Evolutionary conservation across 1,284 basidiomycete genomes (phyloP), one percentile per base, ranked within the genome.

Genomic region (Ustilago cynodontis): DNA sequence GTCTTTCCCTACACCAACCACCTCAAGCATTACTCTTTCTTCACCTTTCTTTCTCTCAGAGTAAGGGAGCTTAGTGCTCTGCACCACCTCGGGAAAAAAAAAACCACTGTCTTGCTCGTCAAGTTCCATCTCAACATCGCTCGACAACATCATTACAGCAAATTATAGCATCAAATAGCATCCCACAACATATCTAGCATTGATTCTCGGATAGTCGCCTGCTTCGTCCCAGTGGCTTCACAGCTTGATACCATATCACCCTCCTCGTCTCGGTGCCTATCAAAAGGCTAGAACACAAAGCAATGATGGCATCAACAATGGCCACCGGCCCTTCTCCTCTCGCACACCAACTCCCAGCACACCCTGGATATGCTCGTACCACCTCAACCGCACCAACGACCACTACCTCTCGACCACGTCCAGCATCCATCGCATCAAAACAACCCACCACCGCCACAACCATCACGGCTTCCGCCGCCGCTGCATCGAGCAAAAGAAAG

Each of bases 241-340:
- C 18, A 41, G 31, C 31, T 41, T 16, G 13, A 41, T 18, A 41
- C 13, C 37, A 33, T n/a, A n/a, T n/a, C n/a, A n/a, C n/a, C n/a
- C 31, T 33, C 31, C 11, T 33, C 31, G 31, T 33, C 31, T 33
- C 31, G 11, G 31, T 33, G 31, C 11, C 31, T 5, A 33, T 11
- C 11, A 33, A 16, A 0, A 20, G 20, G 18, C 41, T 43, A 18
- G 41, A 24, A 26, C 47, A 31, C n/a, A 10, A 20, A 39, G 47
- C 28, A n/a, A 58, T 24, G 11, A 69, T 68, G 71, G 58, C 71
- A 35, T 68, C 71, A 45, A 74, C 65, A 51, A 69, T 74, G 71
- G 59, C 71, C 22, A 74, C 71, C 6, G 59, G 54, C 37, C 65
- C 61, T 13, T 64, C 71, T 13, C 43, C 71, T 5, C 45, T 63